A percentile compares a stretch with the other conserved stretches of the same genome.
Evolutionary conservation across 805 yeast species (phyloP).

Genomic region (Hagleromyces aurorensis): DNA sequence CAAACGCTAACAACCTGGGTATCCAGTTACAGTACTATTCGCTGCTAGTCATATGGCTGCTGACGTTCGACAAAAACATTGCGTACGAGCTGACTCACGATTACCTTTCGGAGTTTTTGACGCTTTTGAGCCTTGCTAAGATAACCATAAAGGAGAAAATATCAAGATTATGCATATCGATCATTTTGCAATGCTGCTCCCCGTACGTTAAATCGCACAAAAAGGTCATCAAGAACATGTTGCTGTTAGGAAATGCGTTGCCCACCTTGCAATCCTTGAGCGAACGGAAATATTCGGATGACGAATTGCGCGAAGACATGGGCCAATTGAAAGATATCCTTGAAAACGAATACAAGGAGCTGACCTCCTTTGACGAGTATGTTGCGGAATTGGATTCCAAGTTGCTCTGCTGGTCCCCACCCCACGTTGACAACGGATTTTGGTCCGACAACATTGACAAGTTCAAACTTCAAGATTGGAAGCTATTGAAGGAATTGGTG

Average conservation of each 20-base stretch:
- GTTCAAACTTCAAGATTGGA: slow-evolving; percentile 75
- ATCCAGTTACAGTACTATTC: slow-evolving; percentile 81
- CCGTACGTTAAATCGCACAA: slow-evolving; percentile 32
- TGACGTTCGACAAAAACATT: slow-evolving; percentile 59
- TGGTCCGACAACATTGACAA: slow-evolving; percentile 77
- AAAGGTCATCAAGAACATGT: slow-evolving; percentile 53
- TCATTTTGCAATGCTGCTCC: slow-evolving; percentile 52
- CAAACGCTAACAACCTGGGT: slow-evolving; percentile 37
- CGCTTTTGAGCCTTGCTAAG: slow-evolving; percentile 48
- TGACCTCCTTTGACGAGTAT: slow-evolving; percentile 92
- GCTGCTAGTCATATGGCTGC: slow-evolving; percentile 73
- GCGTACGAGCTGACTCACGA: slow-evolving; percentile 45
- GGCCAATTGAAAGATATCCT: slow-evolving; percentile 48
- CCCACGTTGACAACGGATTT: slow-evolving; percentile 80
- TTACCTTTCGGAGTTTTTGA: slow-evolving; percentile 41
- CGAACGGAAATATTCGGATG: slow-evolving; percentile 91
- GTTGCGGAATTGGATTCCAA: slow-evolving; percentile 74
- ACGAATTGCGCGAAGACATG: slow-evolving; percentile 75
- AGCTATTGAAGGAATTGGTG: slow-evolving; percentile 55
- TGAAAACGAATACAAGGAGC: slow-evolving; percentile 61
- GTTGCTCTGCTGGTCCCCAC: slow-evolving; percentile 80
- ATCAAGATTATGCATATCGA: slow-evolving; percentile 73
- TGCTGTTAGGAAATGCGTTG: slow-evolving; percentile 69
- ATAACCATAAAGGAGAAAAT: slow-evolving; percentile 88
- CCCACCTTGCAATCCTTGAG: slow-evolving; percentile 58